Evolutionary conservation across 2,329 filamentous ascomycete species (phyloP), one percentile per base, ranked within the genome.

Genomic region (Penicillium sp.): DNA sequence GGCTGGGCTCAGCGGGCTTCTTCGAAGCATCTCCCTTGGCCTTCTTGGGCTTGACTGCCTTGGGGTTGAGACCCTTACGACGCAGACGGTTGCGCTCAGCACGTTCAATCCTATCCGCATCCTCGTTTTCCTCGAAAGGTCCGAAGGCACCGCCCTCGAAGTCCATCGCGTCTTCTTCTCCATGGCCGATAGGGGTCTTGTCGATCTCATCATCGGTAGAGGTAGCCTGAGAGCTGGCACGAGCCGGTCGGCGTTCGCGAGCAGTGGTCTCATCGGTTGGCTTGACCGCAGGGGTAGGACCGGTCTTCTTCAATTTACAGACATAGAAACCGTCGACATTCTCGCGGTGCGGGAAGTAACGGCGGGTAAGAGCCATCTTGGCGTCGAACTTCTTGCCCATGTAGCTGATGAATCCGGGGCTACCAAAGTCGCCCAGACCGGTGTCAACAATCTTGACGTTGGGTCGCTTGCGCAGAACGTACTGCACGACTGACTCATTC

Each of bases 301-400:
- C 93, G 15, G 84, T 84, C 81, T 99, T 99, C 75, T 95, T 92
- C 76, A 99, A 88, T 75, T 99, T 99, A 67, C 91, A 90, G 56
- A 99, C 94, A 71, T 91, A 99, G 85, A 99, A 99, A 59, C 94
- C 94, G 71, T 97, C 94, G 31, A 99, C 91, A 76, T 96, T 96
- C 78, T 94, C 90, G 18, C 88, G 83, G 71, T 96, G 90, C 0
- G 91, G 90, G 75, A 95, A 96, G 78, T 90, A 96, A 51, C 92
- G 81, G 59, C 90, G 81, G 15, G 91, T 92, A 70, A 92, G 79
- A 67, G 87, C 89, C 78, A 99, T 84, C 61, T 84, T 88, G 6
- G 88, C 82, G 69, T 95, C 88, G 75, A 99, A 99, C 54, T 84
- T 85, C 81, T 97, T 97, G 75, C 91, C 89, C 79, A 88, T 88